A percentile compares a stretch with the other conserved stretches of the same genome.
Evolutionary conservation across 192 early-diverging fungal genomes (phyloP).

Genomic region (Podila epicladia): DNA sequence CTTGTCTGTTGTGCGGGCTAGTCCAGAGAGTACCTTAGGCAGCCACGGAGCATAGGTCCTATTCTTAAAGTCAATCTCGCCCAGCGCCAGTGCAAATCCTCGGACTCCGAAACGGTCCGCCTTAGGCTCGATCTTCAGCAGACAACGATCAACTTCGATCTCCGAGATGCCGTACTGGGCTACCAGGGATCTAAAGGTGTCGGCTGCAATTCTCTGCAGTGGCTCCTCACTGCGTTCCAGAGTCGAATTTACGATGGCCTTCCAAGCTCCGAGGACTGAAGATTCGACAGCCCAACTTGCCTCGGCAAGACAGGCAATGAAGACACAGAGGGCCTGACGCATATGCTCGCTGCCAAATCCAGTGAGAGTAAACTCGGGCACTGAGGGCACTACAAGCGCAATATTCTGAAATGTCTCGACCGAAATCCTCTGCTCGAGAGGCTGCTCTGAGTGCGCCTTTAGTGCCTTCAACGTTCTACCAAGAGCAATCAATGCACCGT

Average conservation of each 20-base stretch:
- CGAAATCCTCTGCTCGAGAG: conserved; percentile 20
- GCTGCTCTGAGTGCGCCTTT: conserved; percentile 13
- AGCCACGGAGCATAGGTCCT: conserved; percentile 12
- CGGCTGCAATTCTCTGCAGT: conserved; percentile 63
- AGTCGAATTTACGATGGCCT: conserved; percentile 57
- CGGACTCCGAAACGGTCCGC: conserved; percentile 60
- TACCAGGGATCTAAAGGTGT: conserved; percentile 57
- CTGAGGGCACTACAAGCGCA: conserved; percentile 36
- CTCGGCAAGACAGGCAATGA: conserved; percentile 59
- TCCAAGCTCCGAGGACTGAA: conserved; percentile 55
- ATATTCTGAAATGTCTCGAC: conserved; percentile 40
- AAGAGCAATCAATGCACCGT: conserved; percentile 40
- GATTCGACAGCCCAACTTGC: conserved; percentile 50
- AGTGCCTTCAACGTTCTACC: conserved; percentile 38
- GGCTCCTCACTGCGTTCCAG: conserved; percentile 74
- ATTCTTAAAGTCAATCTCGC: conserved; percentile 57
- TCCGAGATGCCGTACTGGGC: conserved; percentile 50
- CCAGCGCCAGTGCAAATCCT: conserved; percentile 74
- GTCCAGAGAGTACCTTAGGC: conserved; percentile 21
- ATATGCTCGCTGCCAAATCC: conserved; percentile 72
- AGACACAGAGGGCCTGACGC: conserved; percentile 59
- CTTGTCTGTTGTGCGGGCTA: conserved; percentile 19
- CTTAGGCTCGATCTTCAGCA: conserved; percentile 35
- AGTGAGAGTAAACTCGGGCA: conserved; percentile 56
- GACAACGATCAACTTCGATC: conserved; percentile 49